A percentile compares a stretch with the other conserved stretches of the same genome.
Evolutionary conservation across 148 eudicot species (phyloP).

Genomic region (Fallopia convolvulus): DNA sequence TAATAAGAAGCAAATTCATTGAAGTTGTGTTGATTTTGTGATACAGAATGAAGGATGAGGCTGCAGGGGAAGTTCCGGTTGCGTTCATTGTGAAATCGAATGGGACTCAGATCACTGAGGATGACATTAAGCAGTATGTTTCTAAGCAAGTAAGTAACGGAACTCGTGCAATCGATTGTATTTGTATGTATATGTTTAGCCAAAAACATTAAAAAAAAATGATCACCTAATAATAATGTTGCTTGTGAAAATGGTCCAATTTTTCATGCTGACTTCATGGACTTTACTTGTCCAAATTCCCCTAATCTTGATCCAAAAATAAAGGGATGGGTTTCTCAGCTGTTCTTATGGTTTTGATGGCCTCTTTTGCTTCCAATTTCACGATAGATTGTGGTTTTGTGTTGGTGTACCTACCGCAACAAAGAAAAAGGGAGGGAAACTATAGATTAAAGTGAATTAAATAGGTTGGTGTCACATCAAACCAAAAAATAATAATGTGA

Average conservation of each 20-base stretch:
- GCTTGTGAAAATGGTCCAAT: background rate
- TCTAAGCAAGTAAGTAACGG: slow-evolving; percentile 55
- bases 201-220: background rate
- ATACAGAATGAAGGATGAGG: slow-evolving; percentile 70
- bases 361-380: background rate
- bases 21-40: background rate
- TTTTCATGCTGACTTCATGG: background rate
- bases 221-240: background rate
- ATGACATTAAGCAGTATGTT: slow-evolving; percentile 63
- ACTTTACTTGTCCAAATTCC: background rate
- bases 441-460: background rate
- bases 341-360: background rate
- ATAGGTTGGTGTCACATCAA: background rate
- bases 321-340: background rate
- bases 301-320: background rate
- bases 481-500: background rate
- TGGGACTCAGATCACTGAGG: slow-evolving; percentile 63
- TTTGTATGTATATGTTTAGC: too few relatives aligned
- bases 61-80: slow-evolving; percentile 89
- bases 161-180: background rate
- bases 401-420: slow-evolving; percentile 5
- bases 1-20: background rate
- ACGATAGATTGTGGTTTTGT: background rate
- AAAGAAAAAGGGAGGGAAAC: background rate
- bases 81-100: slow-evolving; percentile 74